Base-by-base conservation (phyloP, 495 filamentous ascomycete genomes). In the Bacidia rubella region DNA sequence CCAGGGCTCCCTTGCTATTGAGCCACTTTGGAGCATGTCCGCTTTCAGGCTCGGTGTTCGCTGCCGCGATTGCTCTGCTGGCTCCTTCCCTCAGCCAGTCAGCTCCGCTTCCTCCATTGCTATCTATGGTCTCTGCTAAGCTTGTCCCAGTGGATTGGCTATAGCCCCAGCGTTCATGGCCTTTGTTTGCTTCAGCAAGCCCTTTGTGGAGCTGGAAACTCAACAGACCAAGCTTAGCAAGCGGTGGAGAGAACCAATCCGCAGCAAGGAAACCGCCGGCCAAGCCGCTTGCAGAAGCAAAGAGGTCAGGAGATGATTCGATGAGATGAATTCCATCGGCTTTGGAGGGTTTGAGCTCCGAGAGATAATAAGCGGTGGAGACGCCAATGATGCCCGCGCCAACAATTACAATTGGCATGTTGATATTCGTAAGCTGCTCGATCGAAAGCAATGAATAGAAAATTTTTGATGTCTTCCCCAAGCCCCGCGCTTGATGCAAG, bases 331-430 rank as follows among this genome's bases (percentile, higher is more conserved):
- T 81, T 39, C 70, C 69, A 22, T 50, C 15, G 11, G 73, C 66
- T 2, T 72, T 64, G 17, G 69, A 64, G 17, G 74, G 73, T n/a
- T 65, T 45, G 26, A 73, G 69, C 29, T 77, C 65, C 20, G 77
- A 77, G 42, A 87, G 74, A 61, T 86, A 87, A 65, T 83, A 88
- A 11, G 85, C 86, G 22, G 82, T 85, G n/a, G 83, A 82, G 44
- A 77, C 64, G 54, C 84, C 84, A 38, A 92, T 86, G 64, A 92
- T 88, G 48, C 86, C 86, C 47, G 77, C 76, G 46, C 86, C 86
- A 44, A 92, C 64, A 53, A 90, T 88, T 26, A 88, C 76, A 19
- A 80, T 89, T 23, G 68, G 52, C 70, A 72, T 72, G 35, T 61
- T 58, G 45, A 59, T 54, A 35, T 35, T 35, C 29, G 29, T 5